Percentiles rank a stretch among this genome's conserved stretches.
Conservation (phyloP, 768 basidiomycete species). For the Russula vinacea region DNA sequence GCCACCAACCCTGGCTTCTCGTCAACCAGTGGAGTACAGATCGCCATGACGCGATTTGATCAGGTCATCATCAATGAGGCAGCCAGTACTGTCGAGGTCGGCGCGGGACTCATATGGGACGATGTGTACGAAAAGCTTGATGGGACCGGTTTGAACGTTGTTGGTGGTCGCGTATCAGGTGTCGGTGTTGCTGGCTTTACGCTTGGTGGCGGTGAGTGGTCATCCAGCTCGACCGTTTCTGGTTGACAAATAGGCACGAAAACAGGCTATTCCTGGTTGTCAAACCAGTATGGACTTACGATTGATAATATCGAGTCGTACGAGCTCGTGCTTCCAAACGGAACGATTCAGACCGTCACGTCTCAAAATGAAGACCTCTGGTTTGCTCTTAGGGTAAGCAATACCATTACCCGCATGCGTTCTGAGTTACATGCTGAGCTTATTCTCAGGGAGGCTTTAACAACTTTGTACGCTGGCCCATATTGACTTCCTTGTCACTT, state of each 20-base stretch:
- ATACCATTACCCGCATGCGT: not conserved
- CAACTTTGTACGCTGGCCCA: slow-evolving; percentile 17
- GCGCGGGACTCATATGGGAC: slow-evolving; percentile 34
- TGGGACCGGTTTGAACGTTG: slow-evolving; percentile 30
- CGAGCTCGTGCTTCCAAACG: slow-evolving; percentile 31
- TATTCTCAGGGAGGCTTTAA: slow-evolving; percentile 21
- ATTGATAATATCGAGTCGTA: slow-evolving; percentile 30
- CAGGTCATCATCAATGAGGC: slow-evolving; percentile 6
- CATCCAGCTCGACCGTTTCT: not conserved
- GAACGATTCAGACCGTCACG: slow-evolving; percentile 26
- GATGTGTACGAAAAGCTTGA: slow-evolving; percentile 31
- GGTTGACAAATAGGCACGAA: not conserved
- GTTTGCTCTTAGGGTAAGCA: slow-evolving; percentile 21
- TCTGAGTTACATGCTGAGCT: not conserved
- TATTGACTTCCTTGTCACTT: not conserved
- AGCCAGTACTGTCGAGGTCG: slow-evolving; percentile 26
- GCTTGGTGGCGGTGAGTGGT: slow-evolving; percentile 33
- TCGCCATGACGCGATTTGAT: slow-evolving; percentile 32
- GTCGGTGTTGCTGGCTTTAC: slow-evolving; percentile 33
- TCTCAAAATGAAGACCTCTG: slow-evolving; percentile 23
- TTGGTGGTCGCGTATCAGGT: slow-evolving; percentile 32
- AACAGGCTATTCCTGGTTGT: slow-evolving; percentile 24
- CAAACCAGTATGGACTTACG: slow-evolving; percentile 30
- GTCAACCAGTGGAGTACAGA: slow-evolving; percentile 34
- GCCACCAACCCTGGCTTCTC: slow-evolving; percentile 31